A percentile compares a stretch with the other conserved stretches of the same genome.
phyloP scores from a whole-genome alignment of 495 filamentous ascomycete genomes.

The Penicillium parvum region DNA sequence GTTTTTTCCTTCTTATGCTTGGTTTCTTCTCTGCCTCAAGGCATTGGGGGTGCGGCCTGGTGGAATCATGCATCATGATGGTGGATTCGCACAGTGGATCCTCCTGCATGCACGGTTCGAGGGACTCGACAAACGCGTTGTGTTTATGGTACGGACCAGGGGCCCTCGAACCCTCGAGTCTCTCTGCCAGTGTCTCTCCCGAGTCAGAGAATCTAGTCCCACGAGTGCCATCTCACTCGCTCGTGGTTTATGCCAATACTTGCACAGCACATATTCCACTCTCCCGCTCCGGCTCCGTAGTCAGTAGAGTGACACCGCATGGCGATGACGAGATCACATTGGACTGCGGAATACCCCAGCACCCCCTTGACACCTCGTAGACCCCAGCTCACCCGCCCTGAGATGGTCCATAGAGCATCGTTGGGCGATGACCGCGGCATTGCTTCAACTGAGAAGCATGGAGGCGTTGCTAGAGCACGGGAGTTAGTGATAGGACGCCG shows the following conservation, averaged over 20 bases:
- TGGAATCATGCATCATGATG: neutral
- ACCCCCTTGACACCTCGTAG: neutral
- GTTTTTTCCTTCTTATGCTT: constrained; percentile 19
- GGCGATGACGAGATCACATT: neutral
- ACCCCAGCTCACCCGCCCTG: neutral
- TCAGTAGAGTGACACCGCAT: constrained; percentile 14
- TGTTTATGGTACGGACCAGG: no score
- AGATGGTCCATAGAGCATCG: no score
- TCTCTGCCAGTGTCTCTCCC: no score
- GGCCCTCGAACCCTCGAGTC: no score
- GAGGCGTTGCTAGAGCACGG: no score
- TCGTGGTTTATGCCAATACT: constrained; percentile 6
- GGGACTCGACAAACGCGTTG: no score
- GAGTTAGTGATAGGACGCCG: neutral
- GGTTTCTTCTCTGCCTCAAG: constrained; percentile 2
- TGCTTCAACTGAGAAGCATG: no score
- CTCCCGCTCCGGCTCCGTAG: neutral
- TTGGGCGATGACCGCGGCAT: no score
- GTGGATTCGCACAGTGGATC: constrained; percentile 2
- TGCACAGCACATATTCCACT: constrained; percentile 4
- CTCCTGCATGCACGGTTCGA: neutral
- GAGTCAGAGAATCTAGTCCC: no score
- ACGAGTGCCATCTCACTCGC: neutral
- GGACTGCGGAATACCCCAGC: neutral
- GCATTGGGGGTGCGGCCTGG: neutral